Percentiles rank a stretch among this genome's conserved stretches.
These are phyloP conservation scores for Panicum virgatum DNA, from an alignment of 202 grass and related monocot genomes.

Conservation along the genomic window DNA sequence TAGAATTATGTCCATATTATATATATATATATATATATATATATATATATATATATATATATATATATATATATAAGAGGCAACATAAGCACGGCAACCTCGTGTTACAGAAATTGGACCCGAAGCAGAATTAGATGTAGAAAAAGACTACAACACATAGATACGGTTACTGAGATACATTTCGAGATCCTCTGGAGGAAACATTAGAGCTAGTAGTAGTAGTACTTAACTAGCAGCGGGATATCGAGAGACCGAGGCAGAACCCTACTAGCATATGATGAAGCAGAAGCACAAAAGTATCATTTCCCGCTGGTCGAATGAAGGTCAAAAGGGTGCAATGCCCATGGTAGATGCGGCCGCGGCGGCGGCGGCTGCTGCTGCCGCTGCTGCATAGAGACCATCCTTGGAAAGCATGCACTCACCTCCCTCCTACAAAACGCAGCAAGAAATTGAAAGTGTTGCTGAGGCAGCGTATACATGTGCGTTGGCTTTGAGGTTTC, in stretches of 20 bases:
- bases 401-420: conserved; percentile 75
- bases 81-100: conserved; percentile 11
- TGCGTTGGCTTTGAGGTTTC: background rate
- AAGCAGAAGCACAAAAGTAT: background rate
- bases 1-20: conserved; percentile 37
- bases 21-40: conserved; percentile 35
- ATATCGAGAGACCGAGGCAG: background rate
- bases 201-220: background rate
- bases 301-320: background rate
- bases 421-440: conserved; percentile 31
- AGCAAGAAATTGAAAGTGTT: background rate
- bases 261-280: conserved; percentile 28
- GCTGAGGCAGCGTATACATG: background rate
- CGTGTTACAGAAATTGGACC: background rate
- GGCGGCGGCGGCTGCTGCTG: conserved; percentile 38
- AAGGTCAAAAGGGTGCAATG: conserved; percentile 50
- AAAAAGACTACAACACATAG: conserved; percentile 19
- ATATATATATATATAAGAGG: conserved; percentile 22
- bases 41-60: conserved; percentile 13
- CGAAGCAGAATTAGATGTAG: background rate
- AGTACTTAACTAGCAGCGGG: background rate
- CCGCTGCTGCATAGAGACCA: conserved; percentile 64
- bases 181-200: background rate
- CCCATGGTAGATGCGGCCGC: conserved; percentile 58
- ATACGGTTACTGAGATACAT: conserved; percentile 23